Percentiles rank a stretch among this genome's conserved stretches.
Conservation (phyloP, 441 rosid species). For the Manihot esculenta region DNA sequence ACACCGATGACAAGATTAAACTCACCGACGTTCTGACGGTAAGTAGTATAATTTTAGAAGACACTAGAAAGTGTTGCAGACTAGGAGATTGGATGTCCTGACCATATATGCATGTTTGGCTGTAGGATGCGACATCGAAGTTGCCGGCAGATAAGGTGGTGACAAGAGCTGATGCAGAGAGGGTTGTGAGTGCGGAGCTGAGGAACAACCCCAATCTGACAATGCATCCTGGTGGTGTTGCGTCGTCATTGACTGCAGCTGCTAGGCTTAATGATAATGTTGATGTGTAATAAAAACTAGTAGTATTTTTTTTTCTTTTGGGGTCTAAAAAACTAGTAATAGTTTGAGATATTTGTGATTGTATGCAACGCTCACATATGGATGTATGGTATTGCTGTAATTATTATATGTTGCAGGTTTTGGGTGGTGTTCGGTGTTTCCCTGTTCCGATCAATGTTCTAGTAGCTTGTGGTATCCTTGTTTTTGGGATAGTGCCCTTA, state of each 20-base stretch:
- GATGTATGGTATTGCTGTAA: too few species aligned
- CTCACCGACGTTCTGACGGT: slow-evolving; percentile 52
- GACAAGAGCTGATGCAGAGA: slow-evolving; percentile 64
- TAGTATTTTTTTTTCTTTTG: too few species aligned
- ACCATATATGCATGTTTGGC: too few species aligned
- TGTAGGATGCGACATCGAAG: slow-evolving; percentile 52
- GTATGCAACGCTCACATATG: too few species aligned
- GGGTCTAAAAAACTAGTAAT: too few species aligned
- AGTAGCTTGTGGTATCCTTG: too few species aligned
- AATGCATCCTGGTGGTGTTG: slow-evolving; percentile 64
- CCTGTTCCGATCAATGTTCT: too few species aligned
- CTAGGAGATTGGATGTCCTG: neutral
- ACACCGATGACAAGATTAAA: slow-evolving; percentile 54
- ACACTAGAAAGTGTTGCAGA: too few species aligned
- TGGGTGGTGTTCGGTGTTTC: too few species aligned
- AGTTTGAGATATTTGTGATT: neutral
- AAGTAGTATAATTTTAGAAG: neutral
- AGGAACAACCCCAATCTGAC: slow-evolving; percentile 49
- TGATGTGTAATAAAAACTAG: slow-evolving; percentile 4
- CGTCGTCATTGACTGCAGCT: slow-evolving; percentile 59
- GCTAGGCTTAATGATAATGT: slow-evolving; percentile 54
- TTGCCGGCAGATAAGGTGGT: slow-evolving; percentile 56
- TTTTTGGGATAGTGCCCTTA: too few species aligned
- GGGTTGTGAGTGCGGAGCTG: slow-evolving; percentile 57
- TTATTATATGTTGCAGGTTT: too few species aligned